Conservation (phyloP, 441 rosid species). For the Aleurites moluccanus region DNA sequence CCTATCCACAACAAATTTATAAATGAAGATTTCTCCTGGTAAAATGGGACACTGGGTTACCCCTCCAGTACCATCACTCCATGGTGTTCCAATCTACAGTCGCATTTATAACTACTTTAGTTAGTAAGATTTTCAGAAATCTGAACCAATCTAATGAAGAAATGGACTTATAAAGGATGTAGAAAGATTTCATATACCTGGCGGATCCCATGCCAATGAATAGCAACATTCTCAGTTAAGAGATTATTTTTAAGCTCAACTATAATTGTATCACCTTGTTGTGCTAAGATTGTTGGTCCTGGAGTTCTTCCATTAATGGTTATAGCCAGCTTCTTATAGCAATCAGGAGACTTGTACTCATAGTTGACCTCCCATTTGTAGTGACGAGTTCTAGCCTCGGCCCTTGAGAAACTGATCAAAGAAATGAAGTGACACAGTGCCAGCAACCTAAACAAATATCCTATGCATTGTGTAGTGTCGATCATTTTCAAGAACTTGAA, state of each 20-base stretch:
- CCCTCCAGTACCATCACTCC: constrained; percentile 21
- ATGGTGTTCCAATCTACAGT: constrained; percentile 20
- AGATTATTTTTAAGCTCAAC: constrained; percentile 58
- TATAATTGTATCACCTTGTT: constrained; percentile 51
- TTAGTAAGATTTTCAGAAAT: neutral
- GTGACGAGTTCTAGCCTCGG: constrained; percentile 6
- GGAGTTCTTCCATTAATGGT: constrained; percentile 44
- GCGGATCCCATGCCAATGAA: constrained; percentile 83
- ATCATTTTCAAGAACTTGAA: constrained; percentile 7
- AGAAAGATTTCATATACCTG: constrained; percentile 37
- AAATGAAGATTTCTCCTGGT: constrained; percentile 9
- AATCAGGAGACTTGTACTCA: constrained; percentile 1
- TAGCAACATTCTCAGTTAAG: constrained; percentile 51
- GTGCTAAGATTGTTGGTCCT: constrained; percentile 53
- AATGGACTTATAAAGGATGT: neutral
- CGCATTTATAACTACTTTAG: neutral
- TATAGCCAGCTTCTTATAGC: constrained; percentile 14
- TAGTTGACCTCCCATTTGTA: constrained; percentile 19
- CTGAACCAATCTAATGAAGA: too few species aligned
- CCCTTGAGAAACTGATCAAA: neutral
- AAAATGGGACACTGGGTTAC: neutral
- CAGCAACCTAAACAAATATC: neutral
- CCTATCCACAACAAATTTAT: constrained; percentile 19
- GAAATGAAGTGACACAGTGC: neutral
- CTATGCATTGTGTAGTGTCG: neutral